Evolutionary conservation across 2,329 filamentous ascomycete species (phyloP).

Genomic region (Zarea fungicola): DNA sequence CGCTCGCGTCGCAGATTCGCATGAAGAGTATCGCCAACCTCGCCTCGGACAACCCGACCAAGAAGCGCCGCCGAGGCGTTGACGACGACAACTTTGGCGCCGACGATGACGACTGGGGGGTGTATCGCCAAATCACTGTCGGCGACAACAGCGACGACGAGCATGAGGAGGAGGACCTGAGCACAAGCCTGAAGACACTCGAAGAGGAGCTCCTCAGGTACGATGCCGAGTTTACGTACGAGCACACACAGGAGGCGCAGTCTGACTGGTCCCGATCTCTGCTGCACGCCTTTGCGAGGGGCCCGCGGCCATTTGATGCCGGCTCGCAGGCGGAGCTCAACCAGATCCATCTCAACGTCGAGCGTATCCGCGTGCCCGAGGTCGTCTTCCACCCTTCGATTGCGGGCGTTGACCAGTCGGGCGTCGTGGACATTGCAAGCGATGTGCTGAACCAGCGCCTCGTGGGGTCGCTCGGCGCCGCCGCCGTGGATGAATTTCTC

Average conservation of each 20-base stretch:
- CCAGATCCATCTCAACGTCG: slow-evolving; percentile 93
- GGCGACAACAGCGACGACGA: slow-evolving; percentile 80
- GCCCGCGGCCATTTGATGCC: slow-evolving; percentile 78
- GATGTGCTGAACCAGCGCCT: slow-evolving; percentile 86
- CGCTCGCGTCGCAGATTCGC: slow-evolving; percentile 88
- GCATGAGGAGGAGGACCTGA: slow-evolving; percentile 86
- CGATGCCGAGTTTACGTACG: slow-evolving; percentile 84
- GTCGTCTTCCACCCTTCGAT: slow-evolving; percentile 90
- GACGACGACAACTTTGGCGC: slow-evolving; percentile 97
- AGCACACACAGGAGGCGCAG: slow-evolving; percentile 87
- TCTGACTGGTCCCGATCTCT: slow-evolving; percentile 92
- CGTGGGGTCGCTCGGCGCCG: slow-evolving; percentile 36
- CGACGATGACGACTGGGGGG: slow-evolving; percentile 96
- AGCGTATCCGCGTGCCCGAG: slow-evolving; percentile 90
- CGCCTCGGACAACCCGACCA: slow-evolving; percentile 78
- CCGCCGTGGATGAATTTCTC: slow-evolving; percentile 62
- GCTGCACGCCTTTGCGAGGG: slow-evolving; percentile 83
- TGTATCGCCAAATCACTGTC: slow-evolving; percentile 88
- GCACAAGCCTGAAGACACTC: slow-evolving; percentile 64
- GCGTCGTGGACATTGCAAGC: slow-evolving; percentile 84
- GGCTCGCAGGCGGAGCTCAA: slow-evolving; percentile 74
- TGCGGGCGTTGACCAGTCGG: slow-evolving; percentile 87
- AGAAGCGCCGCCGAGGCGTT: slow-evolving; percentile 78
- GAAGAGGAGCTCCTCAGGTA: slow-evolving; percentile 82
- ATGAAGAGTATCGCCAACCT: slow-evolving; percentile 98